phyloP scores from a whole-genome alignment of 495 filamentous ascomycete species.

The Penicillium diatomitis region DNA sequence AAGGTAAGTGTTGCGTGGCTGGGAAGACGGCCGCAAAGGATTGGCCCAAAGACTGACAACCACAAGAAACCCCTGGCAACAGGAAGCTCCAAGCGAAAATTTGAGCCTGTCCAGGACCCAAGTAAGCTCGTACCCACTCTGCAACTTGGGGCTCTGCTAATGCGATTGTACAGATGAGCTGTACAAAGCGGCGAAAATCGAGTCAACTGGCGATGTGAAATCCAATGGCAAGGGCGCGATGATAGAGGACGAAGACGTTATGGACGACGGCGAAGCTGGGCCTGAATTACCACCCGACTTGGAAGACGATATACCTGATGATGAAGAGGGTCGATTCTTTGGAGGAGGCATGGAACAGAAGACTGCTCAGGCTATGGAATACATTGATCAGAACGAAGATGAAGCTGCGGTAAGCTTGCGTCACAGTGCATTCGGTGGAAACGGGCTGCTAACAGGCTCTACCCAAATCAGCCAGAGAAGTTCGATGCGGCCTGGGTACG shows the following conservation, averaged over 20 bases:
- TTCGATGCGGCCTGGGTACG: slow-evolving; percentile 80
- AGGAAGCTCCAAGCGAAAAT: slow-evolving; percentile 61
- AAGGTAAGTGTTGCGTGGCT: slow-evolving; percentile 44
- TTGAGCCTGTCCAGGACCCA: slow-evolving; percentile 60
- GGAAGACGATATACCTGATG: slow-evolving; percentile 55
- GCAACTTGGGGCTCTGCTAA: slow-evolving; percentile 12
- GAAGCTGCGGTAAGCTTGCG: slow-evolving; percentile 31
- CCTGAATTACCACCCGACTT: slow-evolving; percentile 59
- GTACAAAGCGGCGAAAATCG: slow-evolving; percentile 80
- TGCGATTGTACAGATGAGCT: slow-evolving; percentile 46
- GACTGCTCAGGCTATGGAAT: slow-evolving; percentile 82
- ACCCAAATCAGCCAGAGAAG: slow-evolving; percentile 48
- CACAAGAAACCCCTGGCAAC: slow-evolving; percentile 34
- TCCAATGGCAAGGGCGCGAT: slow-evolving; percentile 51
- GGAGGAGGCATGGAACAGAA: slow-evolving; percentile 78
- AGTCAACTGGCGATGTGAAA: slow-evolving; percentile 50
- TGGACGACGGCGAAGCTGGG: slow-evolving; percentile 61
- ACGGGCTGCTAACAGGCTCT: slow-evolving; percentile 10
- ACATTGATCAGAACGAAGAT: slow-evolving; percentile 61
- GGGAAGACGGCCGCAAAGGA: neutral
- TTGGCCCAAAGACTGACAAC: slow-evolving; percentile 8
- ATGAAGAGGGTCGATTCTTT: slow-evolving; percentile 92
- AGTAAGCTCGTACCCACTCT: slow-evolving; percentile 40
- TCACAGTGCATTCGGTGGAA: neutral
- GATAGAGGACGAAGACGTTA: slow-evolving; percentile 51